Evolutionary conservation across 2,329 filamentous ascomycete species (phyloP).

Genomic region (Fusarium nanum): DNA sequence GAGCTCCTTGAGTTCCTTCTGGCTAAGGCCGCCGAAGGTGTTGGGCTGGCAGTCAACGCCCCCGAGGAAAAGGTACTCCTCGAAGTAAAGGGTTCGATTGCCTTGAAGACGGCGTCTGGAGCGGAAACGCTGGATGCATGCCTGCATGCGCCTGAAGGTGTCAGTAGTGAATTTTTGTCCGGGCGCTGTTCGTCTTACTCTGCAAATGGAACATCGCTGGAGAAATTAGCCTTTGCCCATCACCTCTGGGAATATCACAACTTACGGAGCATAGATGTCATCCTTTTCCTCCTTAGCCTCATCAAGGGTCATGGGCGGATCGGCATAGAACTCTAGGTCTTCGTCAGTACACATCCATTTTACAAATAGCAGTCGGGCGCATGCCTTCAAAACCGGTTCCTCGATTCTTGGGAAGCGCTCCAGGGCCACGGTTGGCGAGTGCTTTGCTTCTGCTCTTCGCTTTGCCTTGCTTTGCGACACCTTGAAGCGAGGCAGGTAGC

Average conservation of each 20-base stretch:
- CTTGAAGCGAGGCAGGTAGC: constrained; percentile 26
- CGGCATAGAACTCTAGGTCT: constrained; percentile 75
- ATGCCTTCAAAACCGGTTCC: constrained; percentile 77
- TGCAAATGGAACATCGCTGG: constrained; percentile 64
- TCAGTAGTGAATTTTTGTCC: constrained; percentile 22
- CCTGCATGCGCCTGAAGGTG: constrained; percentile 76
- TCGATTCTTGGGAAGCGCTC: constrained; percentile 56
- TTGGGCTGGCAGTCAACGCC: constrained; percentile 73
- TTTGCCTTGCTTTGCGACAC: constrained; percentile 39
- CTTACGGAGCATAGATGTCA: constrained; percentile 74
- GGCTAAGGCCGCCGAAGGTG: constrained; percentile 71
- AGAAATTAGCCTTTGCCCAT: constrained; percentile 28
- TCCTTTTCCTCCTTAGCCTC: constrained; percentile 73
- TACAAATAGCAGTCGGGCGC: neutral
- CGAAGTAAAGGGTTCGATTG: constrained; percentile 73
- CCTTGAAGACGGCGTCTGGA: constrained; percentile 78
- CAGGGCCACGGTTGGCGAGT: constrained; percentile 51
- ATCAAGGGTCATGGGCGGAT: constrained; percentile 78
- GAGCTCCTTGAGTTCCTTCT: constrained; percentile 65
- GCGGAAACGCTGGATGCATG: constrained; percentile 85
- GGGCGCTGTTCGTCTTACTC: constrained; percentile 57
- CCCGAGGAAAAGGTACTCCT: constrained; percentile 84
- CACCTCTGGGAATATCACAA: constrained; percentile 2
- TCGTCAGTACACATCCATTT: neutral
- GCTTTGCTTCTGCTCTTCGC: constrained; percentile 32